These are phyloP conservation scores for Fraxinus sp. DNA, from an alignment of 305 asterid genomes.

Conservation along the genomic window DNA sequence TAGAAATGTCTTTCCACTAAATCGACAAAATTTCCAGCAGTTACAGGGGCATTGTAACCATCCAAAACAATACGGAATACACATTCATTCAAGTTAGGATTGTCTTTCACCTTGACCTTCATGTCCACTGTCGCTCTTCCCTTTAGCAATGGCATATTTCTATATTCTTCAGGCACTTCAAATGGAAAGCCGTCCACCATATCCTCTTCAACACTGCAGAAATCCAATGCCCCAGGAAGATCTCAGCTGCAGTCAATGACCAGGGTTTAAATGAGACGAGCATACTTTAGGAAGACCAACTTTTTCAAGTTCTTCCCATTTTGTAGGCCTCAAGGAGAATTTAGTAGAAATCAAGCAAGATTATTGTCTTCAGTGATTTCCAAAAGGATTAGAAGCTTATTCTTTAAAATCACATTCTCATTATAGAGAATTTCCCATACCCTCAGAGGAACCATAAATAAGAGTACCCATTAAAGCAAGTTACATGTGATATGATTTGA, in stretches of 20 bases:
- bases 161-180: slow-evolving; percentile 91
- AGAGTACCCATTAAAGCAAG: neutral
- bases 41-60: slow-evolving; percentile 95
- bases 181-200: slow-evolving; percentile 97
- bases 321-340: slow-evolving; percentile 22
- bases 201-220: slow-evolving; percentile 99
- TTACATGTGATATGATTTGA: neutral
- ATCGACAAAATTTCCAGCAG: slow-evolving; percentile 92
- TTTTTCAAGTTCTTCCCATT: slow-evolving; percentile 31
- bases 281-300: slow-evolving; percentile 44
- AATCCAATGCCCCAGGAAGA: slow-evolving; percentile 99
- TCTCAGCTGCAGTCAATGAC: slow-evolving; percentile 99
- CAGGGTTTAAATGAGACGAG: slow-evolving; percentile 84
- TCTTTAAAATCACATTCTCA: neutral
- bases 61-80: slow-evolving; percentile 83
- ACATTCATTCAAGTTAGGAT: slow-evolving; percentile 74
- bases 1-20: slow-evolving; percentile 91
- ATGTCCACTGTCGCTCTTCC: slow-evolving; percentile 96
- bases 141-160: slow-evolving; percentile 81
- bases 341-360: slow-evolving; percentile 17
- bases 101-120: slow-evolving; percentile 97
- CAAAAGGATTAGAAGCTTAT: neutral
- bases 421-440: neutral
- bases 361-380: slow-evolving; percentile 10
- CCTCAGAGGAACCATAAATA: neutral